A percentile compares a stretch with the other conserved stretches of the same genome.
phyloP scores from a whole-genome alignment of 1,284 basidiomycete species.

The Coriolopsis trogii region DNA sequence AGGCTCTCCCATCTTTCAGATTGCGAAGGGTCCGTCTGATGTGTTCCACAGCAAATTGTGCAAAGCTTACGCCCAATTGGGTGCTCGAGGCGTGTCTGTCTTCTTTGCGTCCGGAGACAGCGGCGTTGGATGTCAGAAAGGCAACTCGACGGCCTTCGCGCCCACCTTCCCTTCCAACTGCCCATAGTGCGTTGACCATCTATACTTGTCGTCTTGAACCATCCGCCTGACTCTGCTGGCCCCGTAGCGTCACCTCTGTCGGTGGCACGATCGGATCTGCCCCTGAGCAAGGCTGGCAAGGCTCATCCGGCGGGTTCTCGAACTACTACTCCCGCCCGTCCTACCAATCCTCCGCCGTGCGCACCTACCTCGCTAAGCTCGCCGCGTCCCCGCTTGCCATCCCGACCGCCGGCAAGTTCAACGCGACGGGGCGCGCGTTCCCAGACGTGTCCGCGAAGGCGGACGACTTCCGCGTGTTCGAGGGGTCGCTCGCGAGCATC shows the following conservation, averaged over 20 bases:
- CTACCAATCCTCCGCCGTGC: slow-evolving; percentile 41
- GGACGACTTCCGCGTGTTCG: slow-evolving; percentile 31
- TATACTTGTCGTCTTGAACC: neutral
- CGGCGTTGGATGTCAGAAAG: slow-evolving; percentile 60
- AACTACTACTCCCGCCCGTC: slow-evolving; percentile 42
- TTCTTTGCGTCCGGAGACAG: slow-evolving; percentile 67
- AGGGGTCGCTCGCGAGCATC: slow-evolving; percentile 42
- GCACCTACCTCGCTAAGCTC: slow-evolving; percentile 27
- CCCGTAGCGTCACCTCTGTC: slow-evolving; percentile 61
- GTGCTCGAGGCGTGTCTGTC: slow-evolving; percentile 57
- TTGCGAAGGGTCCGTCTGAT: neutral
- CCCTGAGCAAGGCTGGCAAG: slow-evolving; percentile 48
- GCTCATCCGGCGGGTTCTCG: slow-evolving; percentile 66
- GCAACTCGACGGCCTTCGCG: slow-evolving; percentile 52
- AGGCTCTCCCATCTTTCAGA: neutral
- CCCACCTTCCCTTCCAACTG: slow-evolving; percentile 71
- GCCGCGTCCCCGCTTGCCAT: slow-evolving; percentile 32
- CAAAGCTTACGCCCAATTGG: slow-evolving; percentile 44
- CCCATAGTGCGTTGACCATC: slow-evolving; percentile 36
- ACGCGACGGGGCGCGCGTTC: slow-evolving; percentile 34
- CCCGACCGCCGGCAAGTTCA: slow-evolving; percentile 30
- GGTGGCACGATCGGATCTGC: slow-evolving; percentile 52
- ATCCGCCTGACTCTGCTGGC: neutral
- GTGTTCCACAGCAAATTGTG: slow-evolving; percentile 17
- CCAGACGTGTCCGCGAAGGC: slow-evolving; percentile 35